Evolutionary conservation across 306 rosid genomes (phyloP).

Genomic region (Inga oerstediana): DNA sequence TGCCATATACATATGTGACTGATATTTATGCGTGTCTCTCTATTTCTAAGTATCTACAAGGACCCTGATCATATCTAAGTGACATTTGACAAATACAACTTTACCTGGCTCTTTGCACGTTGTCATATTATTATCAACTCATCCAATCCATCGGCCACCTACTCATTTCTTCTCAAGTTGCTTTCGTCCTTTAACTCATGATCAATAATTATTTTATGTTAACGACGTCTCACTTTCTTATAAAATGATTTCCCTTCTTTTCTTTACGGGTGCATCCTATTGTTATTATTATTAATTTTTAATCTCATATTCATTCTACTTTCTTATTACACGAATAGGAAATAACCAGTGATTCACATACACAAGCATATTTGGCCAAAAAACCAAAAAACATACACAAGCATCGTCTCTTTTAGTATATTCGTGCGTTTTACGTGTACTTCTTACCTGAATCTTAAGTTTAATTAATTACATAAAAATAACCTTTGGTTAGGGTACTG

Average conservation of each 20-base stretch:
- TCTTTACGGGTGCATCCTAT: not conserved
- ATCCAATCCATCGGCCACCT: not conserved
- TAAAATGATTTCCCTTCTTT: conserved; percentile 1
- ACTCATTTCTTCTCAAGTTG: conserved; percentile 16
- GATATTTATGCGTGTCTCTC: not conserved
- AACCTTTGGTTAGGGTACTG: too few relatives aligned
- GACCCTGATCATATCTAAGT: not conserved
- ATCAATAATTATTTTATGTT: not conserved
- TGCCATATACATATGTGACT: not conserved
- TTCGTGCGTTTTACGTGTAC: too few relatives aligned
- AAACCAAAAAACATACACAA: too few relatives aligned
- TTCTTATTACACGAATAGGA: not conserved
- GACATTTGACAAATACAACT: not conserved
- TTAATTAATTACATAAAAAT: too few relatives aligned
- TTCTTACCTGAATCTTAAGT: too few relatives aligned
- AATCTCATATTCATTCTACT: not conserved
- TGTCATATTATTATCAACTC: conserved; percentile 10
- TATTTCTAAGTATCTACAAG: not conserved
- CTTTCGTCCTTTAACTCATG: not conserved
- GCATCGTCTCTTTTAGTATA: too few relatives aligned
- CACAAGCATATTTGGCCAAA: not conserved
- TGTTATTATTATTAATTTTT: not conserved
- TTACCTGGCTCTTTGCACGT: not conserved
- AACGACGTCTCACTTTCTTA: not conserved
- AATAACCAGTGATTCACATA: not conserved